A percentile compares a stretch with the other conserved stretches of the same genome.
Conservation (phyloP, 108 stramenopile species). For the Stephanodiscus minutulus region DNA sequence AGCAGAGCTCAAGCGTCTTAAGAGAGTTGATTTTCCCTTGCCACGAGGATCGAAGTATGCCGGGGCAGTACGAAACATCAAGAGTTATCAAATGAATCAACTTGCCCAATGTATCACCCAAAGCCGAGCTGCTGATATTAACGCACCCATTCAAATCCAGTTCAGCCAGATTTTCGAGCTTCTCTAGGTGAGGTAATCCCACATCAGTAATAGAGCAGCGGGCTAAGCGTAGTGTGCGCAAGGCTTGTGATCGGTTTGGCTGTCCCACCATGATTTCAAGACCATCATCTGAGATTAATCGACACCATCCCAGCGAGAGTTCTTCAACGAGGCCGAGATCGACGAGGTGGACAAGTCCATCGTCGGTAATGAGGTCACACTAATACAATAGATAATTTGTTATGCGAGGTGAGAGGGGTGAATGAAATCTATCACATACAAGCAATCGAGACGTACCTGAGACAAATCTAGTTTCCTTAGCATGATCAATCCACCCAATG, state of each 20-base stretch:
- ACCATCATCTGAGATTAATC: slow-evolving; percentile 65
- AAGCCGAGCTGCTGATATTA: slow-evolving; percentile 56
- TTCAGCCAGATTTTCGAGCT: slow-evolving; percentile 57
- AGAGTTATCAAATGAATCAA: slow-evolving; percentile 51
- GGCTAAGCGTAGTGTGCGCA: slow-evolving; percentile 68
- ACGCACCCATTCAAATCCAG: slow-evolving; percentile 82
- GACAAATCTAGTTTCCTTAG: slow-evolving; percentile 70
- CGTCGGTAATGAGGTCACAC: slow-evolving; percentile 83
- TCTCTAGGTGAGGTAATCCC: slow-evolving; percentile 54
- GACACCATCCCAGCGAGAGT: slow-evolving; percentile 84
- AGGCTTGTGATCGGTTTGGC: slow-evolving; percentile 41
- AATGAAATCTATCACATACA: not conserved
- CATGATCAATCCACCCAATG: slow-evolving; percentile 44
- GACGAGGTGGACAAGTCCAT: slow-evolving; percentile 59
- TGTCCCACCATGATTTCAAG: slow-evolving; percentile 61
- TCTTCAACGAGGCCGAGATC: slow-evolving; percentile 64
- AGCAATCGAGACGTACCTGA: slow-evolving; percentile 37
- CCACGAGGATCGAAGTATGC: slow-evolving; percentile 82
- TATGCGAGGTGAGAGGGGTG: not conserved
- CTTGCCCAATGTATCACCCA: slow-evolving; percentile 58
- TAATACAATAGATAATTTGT: not conserved
- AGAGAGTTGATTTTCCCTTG: slow-evolving; percentile 79
- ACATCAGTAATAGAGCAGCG: slow-evolving; percentile 69
- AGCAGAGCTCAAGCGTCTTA: slow-evolving; percentile 72
- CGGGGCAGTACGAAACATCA: slow-evolving; percentile 74